A percentile compares a stretch with the other conserved stretches of the same genome.
phyloP scores from a whole-genome alignment of 768 basidiomycete species.

The Macrocybe gigantea region DNA sequence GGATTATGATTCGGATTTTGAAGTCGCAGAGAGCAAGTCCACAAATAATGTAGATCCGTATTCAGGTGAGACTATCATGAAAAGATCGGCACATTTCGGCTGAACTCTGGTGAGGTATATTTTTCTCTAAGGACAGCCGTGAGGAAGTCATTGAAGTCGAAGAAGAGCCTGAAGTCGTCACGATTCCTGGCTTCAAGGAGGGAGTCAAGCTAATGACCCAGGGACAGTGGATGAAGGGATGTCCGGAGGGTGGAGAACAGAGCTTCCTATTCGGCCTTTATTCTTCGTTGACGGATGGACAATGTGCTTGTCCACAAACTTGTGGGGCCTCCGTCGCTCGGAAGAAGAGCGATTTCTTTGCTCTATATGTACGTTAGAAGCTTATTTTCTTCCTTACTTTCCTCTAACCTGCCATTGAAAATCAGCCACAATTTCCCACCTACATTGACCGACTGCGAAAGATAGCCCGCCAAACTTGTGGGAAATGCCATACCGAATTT shows the following conservation, averaged over 20 bases:
- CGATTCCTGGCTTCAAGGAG: conserved; percentile 36
- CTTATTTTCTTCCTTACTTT: not conserved
- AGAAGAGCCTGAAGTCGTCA: conserved; percentile 58
- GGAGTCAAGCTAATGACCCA: conserved; percentile 69
- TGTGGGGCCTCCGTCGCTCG: conserved; percentile 63
- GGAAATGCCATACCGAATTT: conserved; percentile 50
- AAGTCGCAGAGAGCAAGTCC: conserved; percentile 33
- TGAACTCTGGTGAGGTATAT: conserved; percentile 54
- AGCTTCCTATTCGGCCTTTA: conserved; percentile 84
- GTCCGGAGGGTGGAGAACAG: conserved; percentile 91
- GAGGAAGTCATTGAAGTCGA: conserved; percentile 93
- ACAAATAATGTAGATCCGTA: conserved; percentile 79
- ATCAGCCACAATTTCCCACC: conserved; percentile 62
- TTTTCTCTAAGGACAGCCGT: conserved; percentile 90
- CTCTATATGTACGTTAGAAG: conserved; percentile 59
- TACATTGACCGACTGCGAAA: conserved; percentile 63
- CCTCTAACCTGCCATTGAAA: conserved; percentile 7
- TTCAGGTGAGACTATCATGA: conserved; percentile 45
- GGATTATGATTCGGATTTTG: conserved; percentile 83
- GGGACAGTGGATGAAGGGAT: conserved; percentile 97
- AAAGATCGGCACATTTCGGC: not conserved
- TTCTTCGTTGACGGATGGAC: conserved; percentile 58
- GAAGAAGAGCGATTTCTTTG: conserved; percentile 75
- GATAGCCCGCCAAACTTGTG: conserved; percentile 57
- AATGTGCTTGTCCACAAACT: conserved; percentile 65